Percentiles rank a stretch among this genome's conserved stretches.
Evolutionary conservation across 495 filamentous ascomycete genomes (phyloP).

Genomic region (Podospora comata): DNA sequence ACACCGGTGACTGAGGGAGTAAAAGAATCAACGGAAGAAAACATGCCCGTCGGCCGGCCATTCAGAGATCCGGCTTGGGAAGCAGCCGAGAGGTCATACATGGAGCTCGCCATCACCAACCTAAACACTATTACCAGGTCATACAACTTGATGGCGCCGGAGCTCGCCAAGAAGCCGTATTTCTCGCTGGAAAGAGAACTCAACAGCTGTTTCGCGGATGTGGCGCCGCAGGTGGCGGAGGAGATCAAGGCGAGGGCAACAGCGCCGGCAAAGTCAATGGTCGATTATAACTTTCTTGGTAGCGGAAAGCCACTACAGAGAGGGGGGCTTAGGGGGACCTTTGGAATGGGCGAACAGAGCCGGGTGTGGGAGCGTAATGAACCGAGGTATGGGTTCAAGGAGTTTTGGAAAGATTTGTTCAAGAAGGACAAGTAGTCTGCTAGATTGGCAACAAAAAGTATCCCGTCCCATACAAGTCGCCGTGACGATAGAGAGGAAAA

Average conservation of each 20-base stretch:
- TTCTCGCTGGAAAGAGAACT: conserved; percentile 82
- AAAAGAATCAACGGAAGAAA: not conserved
- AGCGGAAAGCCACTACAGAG: conserved; percentile 59
- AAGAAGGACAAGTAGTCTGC: not conserved
- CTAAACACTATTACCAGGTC: conserved; percentile 79
- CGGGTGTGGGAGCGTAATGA: conserved; percentile 68
- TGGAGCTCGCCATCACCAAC: conserved; percentile 69
- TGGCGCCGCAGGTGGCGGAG: conserved; percentile 69
- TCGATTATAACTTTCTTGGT: conserved; percentile 34
- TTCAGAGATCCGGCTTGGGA: conserved; percentile 69
- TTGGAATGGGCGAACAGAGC: conserved; percentile 42
- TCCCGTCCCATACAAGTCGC: not conserved
- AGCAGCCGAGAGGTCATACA: conserved; percentile 69
- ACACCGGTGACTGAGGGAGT: not conserved
- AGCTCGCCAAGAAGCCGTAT: conserved; percentile 91
- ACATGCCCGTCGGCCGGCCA: conserved; percentile 38
- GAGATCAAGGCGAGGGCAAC: conserved; percentile 69
- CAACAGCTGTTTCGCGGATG: conserved; percentile 73
- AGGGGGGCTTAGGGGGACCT: conserved; percentile 43
- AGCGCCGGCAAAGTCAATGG: conserved; percentile 43
- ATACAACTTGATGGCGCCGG: conserved; percentile 93
- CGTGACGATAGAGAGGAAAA: too few species aligned
- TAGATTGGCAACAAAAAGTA: too few species aligned
- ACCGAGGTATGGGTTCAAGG: conserved; percentile 76
- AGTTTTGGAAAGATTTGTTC: conserved; percentile 84